These are phyloP conservation scores for Neurospora sp. DNA, from an alignment of 2,329 filamentous ascomycete species.

Conservation along the genomic window DNA sequence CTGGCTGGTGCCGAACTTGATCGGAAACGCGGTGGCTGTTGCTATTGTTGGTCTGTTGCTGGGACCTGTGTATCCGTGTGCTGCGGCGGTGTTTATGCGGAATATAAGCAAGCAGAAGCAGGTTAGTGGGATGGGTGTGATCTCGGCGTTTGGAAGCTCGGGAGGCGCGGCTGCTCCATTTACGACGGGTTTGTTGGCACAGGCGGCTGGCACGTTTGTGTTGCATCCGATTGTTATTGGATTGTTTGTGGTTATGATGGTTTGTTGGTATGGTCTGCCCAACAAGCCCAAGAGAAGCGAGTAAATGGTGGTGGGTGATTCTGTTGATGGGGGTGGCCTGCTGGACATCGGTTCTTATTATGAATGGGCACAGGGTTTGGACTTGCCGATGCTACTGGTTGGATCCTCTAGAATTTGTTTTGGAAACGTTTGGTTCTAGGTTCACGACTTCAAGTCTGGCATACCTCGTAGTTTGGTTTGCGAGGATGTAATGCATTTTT, in stretches of 20 bases:
- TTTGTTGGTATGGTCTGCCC: slow-evolving; percentile 54
- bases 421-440: too few species aligned
- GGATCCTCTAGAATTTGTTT: too few species aligned
- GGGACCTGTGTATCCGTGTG: slow-evolving; percentile 71
- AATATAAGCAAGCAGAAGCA: slow-evolving; percentile 49
- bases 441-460: too few species aligned
- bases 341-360: not conserved
- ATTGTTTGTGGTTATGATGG: slow-evolving; percentile 54
- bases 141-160: slow-evolving; percentile 58
- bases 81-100: slow-evolving; percentile 52
- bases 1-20: slow-evolving; percentile 68
- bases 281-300: slow-evolving; percentile 48
- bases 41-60: slow-evolving; percentile 64
- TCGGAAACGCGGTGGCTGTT: slow-evolving; percentile 57
- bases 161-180: slow-evolving; percentile 61
- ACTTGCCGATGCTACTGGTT: too few species aligned
- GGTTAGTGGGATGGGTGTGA: slow-evolving; percentile 55
- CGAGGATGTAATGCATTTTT: too few species aligned
- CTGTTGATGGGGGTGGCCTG: not conserved
- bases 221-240: slow-evolving; percentile 58
- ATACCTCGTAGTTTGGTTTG: too few species aligned
- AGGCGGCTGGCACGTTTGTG: slow-evolving; percentile 52
- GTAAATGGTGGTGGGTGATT: slow-evolving; percentile 22
- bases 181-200: slow-evolving; percentile 52
- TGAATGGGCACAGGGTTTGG: too few species aligned